Base-by-base conservation (phyloP, 495 filamentous ascomycete genomes). In the Halenospora varia region DNA sequence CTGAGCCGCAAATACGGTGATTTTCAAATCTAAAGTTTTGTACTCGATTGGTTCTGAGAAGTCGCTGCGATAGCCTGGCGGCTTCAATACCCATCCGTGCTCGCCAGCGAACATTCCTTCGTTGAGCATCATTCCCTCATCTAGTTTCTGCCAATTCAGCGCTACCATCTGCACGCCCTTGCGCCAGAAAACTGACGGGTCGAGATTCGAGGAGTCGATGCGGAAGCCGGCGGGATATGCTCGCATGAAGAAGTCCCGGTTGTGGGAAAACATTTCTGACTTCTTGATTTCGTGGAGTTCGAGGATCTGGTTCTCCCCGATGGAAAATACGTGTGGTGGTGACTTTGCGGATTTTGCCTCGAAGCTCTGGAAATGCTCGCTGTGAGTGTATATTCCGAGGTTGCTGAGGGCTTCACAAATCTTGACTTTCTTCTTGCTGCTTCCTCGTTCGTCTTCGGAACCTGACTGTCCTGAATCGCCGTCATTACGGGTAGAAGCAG, bases 71-170 rank as follows among this genome's bases (percentile, higher is more conserved):
- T 85, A 88, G 18, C 84, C 87, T 23, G 76, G 68, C 0, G 93
- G 92, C 65, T 97, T 97, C 1, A 94, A 76, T 1, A 94, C 84
- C 77, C 90, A 97, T 17, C 93, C 93, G 3, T 75, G 77, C 1
- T 87, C 87, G 10, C 85, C 87, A 2, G 80, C 78, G 67, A 97
- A 97, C 90, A 97, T 93, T 55, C 82, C 93, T 64, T 91, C 84
- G 65, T 96, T 96, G 1, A 96, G 80, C 93, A 97, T 97, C 88
- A 90, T 95, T 11, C 90, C 92, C 55, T 87, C 85, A 65, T 97
- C 93, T 65, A 84, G 83, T 53, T 85, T 86, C 64, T 97, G 93
- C 92, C 93, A 97, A 71, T 97, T 97, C 41, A 97, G 76, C 1
- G 93, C 93, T 22, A 65, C 62, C 63, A 66, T 66, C 64, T 92